phyloP scores from a whole-genome alignment of 2,329 filamentous ascomycete genomes.

The Pestalotiopsis sp. region DNA sequence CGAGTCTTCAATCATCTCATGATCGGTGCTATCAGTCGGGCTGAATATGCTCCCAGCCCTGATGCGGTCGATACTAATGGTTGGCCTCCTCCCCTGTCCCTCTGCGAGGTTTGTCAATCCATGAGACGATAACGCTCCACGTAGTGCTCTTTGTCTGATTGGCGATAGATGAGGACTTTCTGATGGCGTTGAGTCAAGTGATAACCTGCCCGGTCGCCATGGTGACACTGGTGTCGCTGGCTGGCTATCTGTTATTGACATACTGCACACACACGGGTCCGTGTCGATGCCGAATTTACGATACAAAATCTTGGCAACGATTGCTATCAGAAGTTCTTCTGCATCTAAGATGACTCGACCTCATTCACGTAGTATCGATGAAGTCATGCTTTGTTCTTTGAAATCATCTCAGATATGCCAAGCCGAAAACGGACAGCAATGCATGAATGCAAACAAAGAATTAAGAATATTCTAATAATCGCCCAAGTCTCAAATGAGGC shows the following conservation, averaged over 20 bases:
- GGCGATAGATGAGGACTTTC: background rate
- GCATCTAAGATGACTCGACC: too few relatives aligned
- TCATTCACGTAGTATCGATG: background rate
- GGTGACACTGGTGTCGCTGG: background rate
- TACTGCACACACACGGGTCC: background rate
- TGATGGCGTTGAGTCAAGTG: background rate
- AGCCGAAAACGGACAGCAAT: background rate
- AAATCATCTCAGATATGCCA: background rate
- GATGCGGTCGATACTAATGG: conserved; percentile 4
- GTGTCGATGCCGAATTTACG: background rate
- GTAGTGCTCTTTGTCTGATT: background rate
- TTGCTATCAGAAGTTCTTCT: background rate
- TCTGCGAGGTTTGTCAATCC: background rate
- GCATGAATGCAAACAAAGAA: background rate
- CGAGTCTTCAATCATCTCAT: background rate
- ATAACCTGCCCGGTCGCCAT: background rate
- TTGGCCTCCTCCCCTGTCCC: background rate
- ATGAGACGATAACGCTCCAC: too few relatives aligned
- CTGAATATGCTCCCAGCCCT: conserved; percentile 4
- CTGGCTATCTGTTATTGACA: background rate
- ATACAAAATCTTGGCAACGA: background rate
- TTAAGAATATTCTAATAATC: accelerated
- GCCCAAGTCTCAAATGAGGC: background rate
- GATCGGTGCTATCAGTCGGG: background rate
- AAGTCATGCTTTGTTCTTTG: background rate